phyloP scores from a whole-genome alignment of 2,329 filamentous ascomycete species.

The Leptographium galeiforme region DNA sequence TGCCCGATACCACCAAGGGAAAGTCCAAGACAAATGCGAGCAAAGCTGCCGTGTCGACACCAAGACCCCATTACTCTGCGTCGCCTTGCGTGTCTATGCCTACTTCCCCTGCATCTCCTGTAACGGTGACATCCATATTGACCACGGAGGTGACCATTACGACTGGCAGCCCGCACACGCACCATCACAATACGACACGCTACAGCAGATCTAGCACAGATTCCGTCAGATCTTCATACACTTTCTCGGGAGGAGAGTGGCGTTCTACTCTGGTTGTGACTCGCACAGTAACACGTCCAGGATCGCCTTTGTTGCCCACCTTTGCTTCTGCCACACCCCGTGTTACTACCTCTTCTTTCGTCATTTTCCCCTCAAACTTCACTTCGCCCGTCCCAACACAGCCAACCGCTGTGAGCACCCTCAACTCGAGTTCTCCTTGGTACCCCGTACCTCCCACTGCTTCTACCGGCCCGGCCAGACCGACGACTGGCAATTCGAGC shows the following conservation, averaged over 20 bases:
- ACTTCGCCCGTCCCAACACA: not conserved
- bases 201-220: constrained; percentile 1
- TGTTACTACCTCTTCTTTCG: not conserved
- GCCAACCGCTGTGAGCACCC: not conserved
- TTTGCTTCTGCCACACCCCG: not conserved
- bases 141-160: constrained; percentile 5
- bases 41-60: not conserved
- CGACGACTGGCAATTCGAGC: no score
- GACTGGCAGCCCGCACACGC: not conserved
- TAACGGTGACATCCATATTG: constrained; percentile 3
- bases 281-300: constrained; percentile 2
- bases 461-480: no score
- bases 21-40: not conserved
- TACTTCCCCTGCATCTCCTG: not conserved
- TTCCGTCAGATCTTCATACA: constrained; percentile 13
- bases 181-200: not conserved
- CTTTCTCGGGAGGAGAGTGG: constrained; percentile 5
- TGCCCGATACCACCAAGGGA: not conserved
- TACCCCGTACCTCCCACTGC: no score
- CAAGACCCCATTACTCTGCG: not conserved
- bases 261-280: constrained; percentile 5
- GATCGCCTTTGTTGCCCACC: not conserved
- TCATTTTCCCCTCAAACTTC: not conserved
- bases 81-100: not conserved
- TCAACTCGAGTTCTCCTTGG: not conserved